Conservation (phyloP, 1,284 basidiomycete species). For the Melampsora americana region DNA sequence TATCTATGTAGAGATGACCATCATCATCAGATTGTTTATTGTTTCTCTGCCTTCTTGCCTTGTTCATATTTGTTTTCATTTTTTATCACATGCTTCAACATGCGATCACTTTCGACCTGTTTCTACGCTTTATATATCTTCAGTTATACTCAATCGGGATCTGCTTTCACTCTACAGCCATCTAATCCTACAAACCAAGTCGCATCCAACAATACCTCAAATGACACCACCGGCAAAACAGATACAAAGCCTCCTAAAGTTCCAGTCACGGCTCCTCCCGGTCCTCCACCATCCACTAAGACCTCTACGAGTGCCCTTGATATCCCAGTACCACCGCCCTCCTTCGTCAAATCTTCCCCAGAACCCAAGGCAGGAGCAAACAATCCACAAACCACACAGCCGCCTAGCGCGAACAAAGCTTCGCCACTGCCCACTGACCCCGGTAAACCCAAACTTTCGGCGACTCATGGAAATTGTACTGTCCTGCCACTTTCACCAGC, state of each 20-base stretch:
- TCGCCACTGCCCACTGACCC: not conserved
- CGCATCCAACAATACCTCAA: constrained; percentile 3
- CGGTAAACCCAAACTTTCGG: not conserved
- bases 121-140: not conserved
- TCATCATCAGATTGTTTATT: not conserved
- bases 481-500: constrained; percentile 11
- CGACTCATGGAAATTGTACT: constrained; percentile 20
- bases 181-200: not conserved
- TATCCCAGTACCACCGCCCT: not conserved
- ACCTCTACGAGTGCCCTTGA: not conserved
- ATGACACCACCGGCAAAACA: not conserved
- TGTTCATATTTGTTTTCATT: not conserved
- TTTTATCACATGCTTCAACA: not conserved
- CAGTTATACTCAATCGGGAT: not conserved
- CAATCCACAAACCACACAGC: no score
- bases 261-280: not conserved
- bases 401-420: not conserved
- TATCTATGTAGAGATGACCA: no score
- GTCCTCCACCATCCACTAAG: not conserved
- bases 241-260: not conserved
- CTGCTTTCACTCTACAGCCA: not conserved
- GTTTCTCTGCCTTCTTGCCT: not conserved
- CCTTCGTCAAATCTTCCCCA: not conserved
- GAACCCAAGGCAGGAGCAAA: no score
- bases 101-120: constrained; percentile 3